Evolutionary conservation across 2,329 filamentous ascomycete genomes (phyloP), one percentile per base, ranked within the genome.

Genomic region (Ascocoryne sarcoides): DNA sequence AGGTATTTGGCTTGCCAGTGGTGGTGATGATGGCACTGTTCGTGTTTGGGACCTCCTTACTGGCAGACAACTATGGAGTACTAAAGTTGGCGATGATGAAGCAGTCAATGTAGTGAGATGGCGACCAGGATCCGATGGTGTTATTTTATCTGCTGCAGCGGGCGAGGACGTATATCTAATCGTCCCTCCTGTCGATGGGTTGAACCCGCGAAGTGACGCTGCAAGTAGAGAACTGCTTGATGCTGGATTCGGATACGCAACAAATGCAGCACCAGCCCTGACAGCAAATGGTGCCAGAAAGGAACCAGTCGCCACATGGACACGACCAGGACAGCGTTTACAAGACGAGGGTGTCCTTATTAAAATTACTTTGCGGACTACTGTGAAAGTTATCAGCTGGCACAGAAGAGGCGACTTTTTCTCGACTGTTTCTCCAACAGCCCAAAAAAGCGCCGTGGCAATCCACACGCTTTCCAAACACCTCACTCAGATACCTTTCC

Each of bases 381-480:
- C 79, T 2, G 77, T 95, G 58, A 96, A 95, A 67, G 82, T 85
- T 10, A 79, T 98, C 54, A 83, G 79, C 60, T 98, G 90, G 88
- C 93, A 98, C 65, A 76, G 90, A 44, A 80, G 85, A 45, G 92
- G 92, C 53, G 90, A 96, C 61, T 95, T 95, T 67, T 82, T 98
- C 57, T 82, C 86, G 51, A 93, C 89, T 1, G 87, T 95, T 16
- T 93, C 87, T 36, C 88, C 92, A 1, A 73, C 75, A 10, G 84
- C 84, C 21, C 79, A 84, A 58, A 75, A 76, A 51, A 82, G 76
- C 56, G 86, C 92, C 4, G 86, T 98, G 39, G 82, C 87, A 39
- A 94, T 98, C 47, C 92, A 98, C 66, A 95, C 90, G 0, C 70
- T 98, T 46, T 92, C 85, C 42, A 95, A 94, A 63, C 92, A 98